Conservation (phyloP, 768 basidiomycete species). For the Baorangia bicolor region DNA sequence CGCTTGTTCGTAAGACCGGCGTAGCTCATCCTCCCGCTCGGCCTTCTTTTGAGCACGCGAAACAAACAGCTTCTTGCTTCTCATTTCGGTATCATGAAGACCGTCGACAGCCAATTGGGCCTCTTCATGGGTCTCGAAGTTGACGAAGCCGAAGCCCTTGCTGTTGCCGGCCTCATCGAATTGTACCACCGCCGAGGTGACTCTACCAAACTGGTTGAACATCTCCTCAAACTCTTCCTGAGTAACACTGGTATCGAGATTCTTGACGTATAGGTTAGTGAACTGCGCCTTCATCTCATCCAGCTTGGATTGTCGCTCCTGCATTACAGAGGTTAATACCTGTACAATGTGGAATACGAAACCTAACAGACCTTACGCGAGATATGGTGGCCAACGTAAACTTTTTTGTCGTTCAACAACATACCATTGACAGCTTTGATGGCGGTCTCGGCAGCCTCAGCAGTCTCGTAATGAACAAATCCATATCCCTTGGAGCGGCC, state of each 20-base stretch:
- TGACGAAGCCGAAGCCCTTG: constrained; percentile 99
- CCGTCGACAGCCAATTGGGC: constrained; percentile 87
- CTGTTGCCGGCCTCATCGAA: constrained; percentile 86
- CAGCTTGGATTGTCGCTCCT: constrained; percentile 97
- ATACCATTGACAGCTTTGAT: constrained; percentile 99
- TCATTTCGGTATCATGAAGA: constrained; percentile 81
- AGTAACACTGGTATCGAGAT: constrained; percentile 80
- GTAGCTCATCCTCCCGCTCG: constrained; percentile 96
- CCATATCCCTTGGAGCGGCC: constrained; percentile 97
- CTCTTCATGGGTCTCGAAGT: constrained; percentile 90
- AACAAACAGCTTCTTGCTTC: constrained; percentile 91
- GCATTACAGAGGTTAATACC: not conserved
- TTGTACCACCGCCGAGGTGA: constrained; percentile 88
- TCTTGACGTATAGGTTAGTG: constrained; percentile 99
- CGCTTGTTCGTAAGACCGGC: constrained; percentile 89
- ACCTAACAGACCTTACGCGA: constrained; percentile 75
- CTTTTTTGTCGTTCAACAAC: constrained; percentile 99
- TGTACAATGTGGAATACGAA: too few relatives aligned
- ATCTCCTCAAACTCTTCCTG: constrained; percentile 85
- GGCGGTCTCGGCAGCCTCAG: constrained; percentile 91
- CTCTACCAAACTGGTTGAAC: constrained; percentile 72
- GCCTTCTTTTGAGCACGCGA: constrained; percentile 97
- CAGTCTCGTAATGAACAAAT: constrained; percentile 98
- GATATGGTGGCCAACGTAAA: constrained; percentile 96
- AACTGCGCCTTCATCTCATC: constrained; percentile 97